Conservation (phyloP, 495 filamentous ascomycete species). For the Xylaria curta region DNA sequence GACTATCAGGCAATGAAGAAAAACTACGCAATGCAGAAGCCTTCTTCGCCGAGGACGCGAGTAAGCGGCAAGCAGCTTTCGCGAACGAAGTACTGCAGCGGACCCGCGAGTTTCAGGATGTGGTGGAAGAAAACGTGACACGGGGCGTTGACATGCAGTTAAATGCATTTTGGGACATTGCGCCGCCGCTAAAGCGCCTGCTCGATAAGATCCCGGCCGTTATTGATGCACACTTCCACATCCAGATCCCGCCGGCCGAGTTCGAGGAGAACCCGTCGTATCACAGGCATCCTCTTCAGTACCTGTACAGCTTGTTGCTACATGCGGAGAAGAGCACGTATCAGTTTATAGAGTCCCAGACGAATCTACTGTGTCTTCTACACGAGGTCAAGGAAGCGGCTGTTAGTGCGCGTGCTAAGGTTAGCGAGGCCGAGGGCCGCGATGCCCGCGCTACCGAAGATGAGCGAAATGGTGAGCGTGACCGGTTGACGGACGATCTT, state of each 20-base stretch:
- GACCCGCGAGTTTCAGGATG: slow-evolving; percentile 76
- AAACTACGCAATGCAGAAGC: slow-evolving; percentile 76
- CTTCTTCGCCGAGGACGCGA: slow-evolving; percentile 82
- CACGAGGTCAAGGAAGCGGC: slow-evolving; percentile 90
- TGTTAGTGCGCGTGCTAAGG: slow-evolving; percentile 64
- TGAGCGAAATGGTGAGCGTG: slow-evolving; percentile 68
- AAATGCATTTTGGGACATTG: slow-evolving; percentile 96
- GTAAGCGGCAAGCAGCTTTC: slow-evolving; percentile 68
- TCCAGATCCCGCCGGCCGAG: slow-evolving; percentile 77
- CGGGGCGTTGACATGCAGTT: slow-evolving; percentile 91
- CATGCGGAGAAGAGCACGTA: slow-evolving; percentile 92
- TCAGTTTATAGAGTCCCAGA: slow-evolving; percentile 95
- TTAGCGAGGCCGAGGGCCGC: slow-evolving; percentile 61
- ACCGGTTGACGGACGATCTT: slow-evolving; percentile 77
- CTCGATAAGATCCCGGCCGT: slow-evolving; percentile 74
- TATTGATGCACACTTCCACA: slow-evolving; percentile 53
- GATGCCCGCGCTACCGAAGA: slow-evolving; percentile 65
- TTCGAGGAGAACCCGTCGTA: slow-evolving; percentile 87
- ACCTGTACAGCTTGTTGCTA: slow-evolving; percentile 79
- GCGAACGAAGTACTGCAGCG: slow-evolving; percentile 72
- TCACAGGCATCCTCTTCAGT: slow-evolving; percentile 79
- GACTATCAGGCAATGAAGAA: slow-evolving; percentile 68
- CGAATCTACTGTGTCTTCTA: slow-evolving; percentile 87
- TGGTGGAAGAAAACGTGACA: slow-evolving; percentile 84
- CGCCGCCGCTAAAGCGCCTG: slow-evolving; percentile 75